These are phyloP conservation scores for Monotropa hypopitys DNA, from an alignment of 179 eudicot species.

Conservation along the genomic window DNA sequence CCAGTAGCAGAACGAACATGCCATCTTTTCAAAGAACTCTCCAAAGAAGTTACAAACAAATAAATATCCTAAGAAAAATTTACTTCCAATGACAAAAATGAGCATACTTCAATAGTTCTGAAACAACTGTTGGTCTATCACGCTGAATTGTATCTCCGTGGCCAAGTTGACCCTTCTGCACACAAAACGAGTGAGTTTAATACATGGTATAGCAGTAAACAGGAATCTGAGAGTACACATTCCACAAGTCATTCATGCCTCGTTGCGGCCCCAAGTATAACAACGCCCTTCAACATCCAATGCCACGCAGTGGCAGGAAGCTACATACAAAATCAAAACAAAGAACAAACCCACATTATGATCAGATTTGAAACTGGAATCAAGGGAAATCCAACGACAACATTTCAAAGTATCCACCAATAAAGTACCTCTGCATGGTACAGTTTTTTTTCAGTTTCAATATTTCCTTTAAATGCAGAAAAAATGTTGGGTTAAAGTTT, in stretches of 20 bases:
- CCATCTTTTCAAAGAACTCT: not conserved
- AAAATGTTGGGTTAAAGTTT: not conserved
- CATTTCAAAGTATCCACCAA: not conserved
- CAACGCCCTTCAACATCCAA: conserved; percentile 93
- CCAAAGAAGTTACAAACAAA: not conserved
- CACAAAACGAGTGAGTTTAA: not conserved
- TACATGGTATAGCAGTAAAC: not conserved
- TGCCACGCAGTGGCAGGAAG: conserved; percentile 93
- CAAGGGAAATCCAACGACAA: not conserved
- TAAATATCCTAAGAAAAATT: not conserved
- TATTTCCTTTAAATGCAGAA: not conserved
- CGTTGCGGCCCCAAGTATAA: conserved; percentile 95
- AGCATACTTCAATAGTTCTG: conserved; percentile 67
- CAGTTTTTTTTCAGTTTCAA: not conserved
- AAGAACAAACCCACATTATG: not conserved
- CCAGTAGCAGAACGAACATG: not conserved
- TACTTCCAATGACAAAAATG: not conserved
- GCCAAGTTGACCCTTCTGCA: conserved; percentile 94
- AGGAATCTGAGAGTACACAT: not conserved
- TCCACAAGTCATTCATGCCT: conserved; percentile 34
- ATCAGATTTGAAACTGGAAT: not conserved
- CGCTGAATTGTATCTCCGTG: conserved; percentile 87
- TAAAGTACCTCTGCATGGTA: not conserved
- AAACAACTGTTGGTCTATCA: conserved; percentile 83
- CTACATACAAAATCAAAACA: conserved; percentile 33